Evolutionary conservation across 352 stramenopile genomes (phyloP).

Genomic region (Globisporangium cederbergense): DNA sequence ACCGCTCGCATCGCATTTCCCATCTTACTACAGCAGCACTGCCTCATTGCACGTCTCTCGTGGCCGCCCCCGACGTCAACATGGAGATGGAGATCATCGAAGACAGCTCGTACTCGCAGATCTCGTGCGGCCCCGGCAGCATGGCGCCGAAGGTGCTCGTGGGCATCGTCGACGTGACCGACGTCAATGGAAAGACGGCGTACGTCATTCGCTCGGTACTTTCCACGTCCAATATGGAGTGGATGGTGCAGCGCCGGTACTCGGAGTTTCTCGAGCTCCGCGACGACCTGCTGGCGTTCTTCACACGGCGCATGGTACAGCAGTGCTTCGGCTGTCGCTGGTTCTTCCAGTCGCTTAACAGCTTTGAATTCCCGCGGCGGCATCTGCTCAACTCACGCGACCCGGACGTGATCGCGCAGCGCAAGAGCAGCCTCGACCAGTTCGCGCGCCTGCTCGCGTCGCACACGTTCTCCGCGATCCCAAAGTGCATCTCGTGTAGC

Average conservation of each 20-base stretch:
- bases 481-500: slow-evolving; percentile 66
- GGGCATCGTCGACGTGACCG: slow-evolving; percentile 24
- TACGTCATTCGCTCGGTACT: slow-evolving; percentile 50
- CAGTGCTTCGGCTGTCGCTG: slow-evolving; percentile 77
- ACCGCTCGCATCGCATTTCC: neutral
- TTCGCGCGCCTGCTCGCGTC: slow-evolving; percentile 53
- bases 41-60: neutral
- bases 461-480: slow-evolving; percentile 76
- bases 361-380: slow-evolving; percentile 62
- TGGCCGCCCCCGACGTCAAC: neutral
- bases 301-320: slow-evolving; percentile 29
- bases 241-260: slow-evolving; percentile 63
- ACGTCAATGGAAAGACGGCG: slow-evolving; percentile 25
- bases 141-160: slow-evolving; percentile 54
- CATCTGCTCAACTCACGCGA: slow-evolving; percentile 49
- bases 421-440: slow-evolving; percentile 44
- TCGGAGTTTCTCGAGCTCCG: slow-evolving; percentile 66
- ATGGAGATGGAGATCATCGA: slow-evolving; percentile 10
- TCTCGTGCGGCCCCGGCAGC: slow-evolving; percentile 44
- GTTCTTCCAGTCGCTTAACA: slow-evolving; percentile 59
- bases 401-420: slow-evolving; percentile 39
- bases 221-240: slow-evolving; percentile 37
- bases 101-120: slow-evolving; percentile 38
- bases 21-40: neutral
- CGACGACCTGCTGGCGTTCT: slow-evolving; percentile 51